Evolutionary conservation across 441 rosid genomes (phyloP), one percentile per base, ranked within the genome.

Genomic region (Adansonia madagascariensis): DNA sequence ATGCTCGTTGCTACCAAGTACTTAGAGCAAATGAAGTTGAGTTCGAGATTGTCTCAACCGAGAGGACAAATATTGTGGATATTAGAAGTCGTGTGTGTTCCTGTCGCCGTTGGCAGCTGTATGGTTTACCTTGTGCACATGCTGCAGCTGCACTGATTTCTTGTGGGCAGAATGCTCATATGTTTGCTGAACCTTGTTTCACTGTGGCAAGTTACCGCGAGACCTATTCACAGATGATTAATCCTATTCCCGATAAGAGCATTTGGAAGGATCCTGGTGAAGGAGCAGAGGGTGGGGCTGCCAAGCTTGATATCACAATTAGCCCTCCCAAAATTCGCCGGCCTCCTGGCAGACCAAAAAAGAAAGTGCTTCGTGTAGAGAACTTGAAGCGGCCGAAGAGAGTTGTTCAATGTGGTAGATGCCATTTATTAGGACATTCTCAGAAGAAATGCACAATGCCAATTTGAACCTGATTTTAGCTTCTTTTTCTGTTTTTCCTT

Each of bases 391-490:
- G 97, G 35, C 98, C 94, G 2, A 94, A 94, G 83, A 88, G 97
- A 80, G 84, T 92, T 65, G 97, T 94, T 80, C 98, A 94, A 72
- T 94, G 98, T 65, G 99, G 99, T 53, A 90, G 99, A 49, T 95
- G 99, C 73, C 98, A 93, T 88, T 85, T 93, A 79, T 87, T 95
- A 86, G 99, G 99, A 67, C 99, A 95, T 86, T 95, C 99, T 70
- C 99, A 95, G 84, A 95, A 95, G 86, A 95, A 95, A 88, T 95
- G 99, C 85, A 82, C 97, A n/a, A 86, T 87, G 94, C 90, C 97
- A 43, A 83, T 91, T 79, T 95, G 86, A 93, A 74, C 35, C n/a
- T 56, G 55, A 75, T 12, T 80, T 35, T 76, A 80, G 75, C 55
- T 64, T 73, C 60, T 72, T 17, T 27, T 53, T 59, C 47, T 24